These are phyloP conservation scores for Lasiosphaeria miniovina DNA, from an alignment of 495 filamentous ascomycete species.

Conservation along the genomic window DNA sequence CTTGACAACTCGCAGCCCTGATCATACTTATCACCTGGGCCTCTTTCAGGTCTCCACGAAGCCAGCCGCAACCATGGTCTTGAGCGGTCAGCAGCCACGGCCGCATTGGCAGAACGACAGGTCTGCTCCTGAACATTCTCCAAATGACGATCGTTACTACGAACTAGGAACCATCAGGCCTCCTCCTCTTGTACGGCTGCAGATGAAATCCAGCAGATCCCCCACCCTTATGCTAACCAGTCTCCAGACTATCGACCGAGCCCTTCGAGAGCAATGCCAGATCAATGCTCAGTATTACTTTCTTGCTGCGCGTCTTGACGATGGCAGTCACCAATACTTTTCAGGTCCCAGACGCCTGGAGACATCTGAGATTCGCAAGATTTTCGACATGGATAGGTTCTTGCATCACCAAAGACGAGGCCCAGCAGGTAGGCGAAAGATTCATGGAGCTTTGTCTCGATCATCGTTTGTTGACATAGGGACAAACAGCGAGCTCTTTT, in stretches of 20 bases:
- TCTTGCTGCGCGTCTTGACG: constrained; percentile 31
- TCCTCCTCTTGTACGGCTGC: constrained; percentile 22
- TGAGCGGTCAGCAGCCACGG: constrained; percentile 15
- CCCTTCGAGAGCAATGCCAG: constrained; percentile 37
- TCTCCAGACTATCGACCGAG: constrained; percentile 36
- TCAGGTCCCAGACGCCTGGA: constrained; percentile 27
- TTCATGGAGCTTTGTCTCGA: background rate
- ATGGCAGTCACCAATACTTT: constrained; percentile 33
- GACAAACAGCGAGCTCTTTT: background rate
- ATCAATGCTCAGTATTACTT: constrained; percentile 38
- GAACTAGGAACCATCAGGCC: constrained; percentile 14
- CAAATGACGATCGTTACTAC: constrained; percentile 18
- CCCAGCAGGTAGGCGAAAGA: constrained; percentile 15
- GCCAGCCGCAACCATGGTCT: background rate
- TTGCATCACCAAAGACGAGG: constrained; percentile 16
- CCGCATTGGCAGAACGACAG: constrained; percentile 25
- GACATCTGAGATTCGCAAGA: constrained; percentile 23
- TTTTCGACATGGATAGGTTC: constrained; percentile 36
- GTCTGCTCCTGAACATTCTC: constrained; percentile 7
- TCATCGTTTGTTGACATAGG: background rate
- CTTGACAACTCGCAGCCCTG: too few relatives aligned
- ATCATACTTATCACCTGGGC: too few relatives aligned
- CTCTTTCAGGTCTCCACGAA: too few relatives aligned
- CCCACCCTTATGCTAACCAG: constrained; percentile 11
- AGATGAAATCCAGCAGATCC: background rate